phyloP scores from a whole-genome alignment of 805 yeast species.

The Saccharomycopsis sp. region DNA sequence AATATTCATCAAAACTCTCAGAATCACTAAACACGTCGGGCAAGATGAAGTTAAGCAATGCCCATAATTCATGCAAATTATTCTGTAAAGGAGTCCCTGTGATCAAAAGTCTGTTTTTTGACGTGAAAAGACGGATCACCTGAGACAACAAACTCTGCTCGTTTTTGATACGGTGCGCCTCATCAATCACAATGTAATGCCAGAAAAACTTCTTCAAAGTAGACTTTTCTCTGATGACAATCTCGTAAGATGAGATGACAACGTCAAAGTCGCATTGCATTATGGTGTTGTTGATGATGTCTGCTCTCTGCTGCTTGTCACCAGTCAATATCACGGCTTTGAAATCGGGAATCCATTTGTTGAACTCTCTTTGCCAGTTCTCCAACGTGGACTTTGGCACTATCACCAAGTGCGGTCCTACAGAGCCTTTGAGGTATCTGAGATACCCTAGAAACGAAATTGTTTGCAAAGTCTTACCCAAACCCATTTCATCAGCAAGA shows the following conservation, averaged over 20 bases:
- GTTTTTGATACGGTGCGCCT: slow-evolving; percentile 77
- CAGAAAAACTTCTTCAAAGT: slow-evolving; percentile 60
- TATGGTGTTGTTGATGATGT: slow-evolving; percentile 43
- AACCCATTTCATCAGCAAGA: slow-evolving; percentile 81
- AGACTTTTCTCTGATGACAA: slow-evolving; percentile 68
- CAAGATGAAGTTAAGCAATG: slow-evolving; percentile 62
- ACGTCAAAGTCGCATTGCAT: slow-evolving; percentile 65
- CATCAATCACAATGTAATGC: slow-evolving; percentile 75
- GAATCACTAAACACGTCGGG: slow-evolving; percentile 76
- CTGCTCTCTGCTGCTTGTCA: slow-evolving; percentile 58
- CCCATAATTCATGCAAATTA: slow-evolving; percentile 77
- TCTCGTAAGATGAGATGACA: slow-evolving; percentile 65
- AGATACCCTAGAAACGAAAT: slow-evolving; percentile 70
- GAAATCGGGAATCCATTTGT: slow-evolving; percentile 76
- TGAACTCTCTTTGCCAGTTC: slow-evolving; percentile 74
- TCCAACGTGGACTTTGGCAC: slow-evolving; percentile 78
- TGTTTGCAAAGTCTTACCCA: slow-evolving; percentile 77
- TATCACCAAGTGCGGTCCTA: slow-evolving; percentile 70
- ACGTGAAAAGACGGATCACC: slow-evolving; percentile 64
- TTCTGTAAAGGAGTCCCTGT: slow-evolving; percentile 83
- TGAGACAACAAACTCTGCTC: slow-evolving; percentile 69
- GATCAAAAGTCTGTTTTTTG: slow-evolving; percentile 61
- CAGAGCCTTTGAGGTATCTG: slow-evolving; percentile 49
- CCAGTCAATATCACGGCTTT: slow-evolving; percentile 67
- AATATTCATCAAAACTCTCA: slow-evolving; percentile 73